These are phyloP conservation scores for Claviceps capensis DNA, from an alignment of 2,329 filamentous ascomycete genomes.

Conservation along the genomic window DNA sequence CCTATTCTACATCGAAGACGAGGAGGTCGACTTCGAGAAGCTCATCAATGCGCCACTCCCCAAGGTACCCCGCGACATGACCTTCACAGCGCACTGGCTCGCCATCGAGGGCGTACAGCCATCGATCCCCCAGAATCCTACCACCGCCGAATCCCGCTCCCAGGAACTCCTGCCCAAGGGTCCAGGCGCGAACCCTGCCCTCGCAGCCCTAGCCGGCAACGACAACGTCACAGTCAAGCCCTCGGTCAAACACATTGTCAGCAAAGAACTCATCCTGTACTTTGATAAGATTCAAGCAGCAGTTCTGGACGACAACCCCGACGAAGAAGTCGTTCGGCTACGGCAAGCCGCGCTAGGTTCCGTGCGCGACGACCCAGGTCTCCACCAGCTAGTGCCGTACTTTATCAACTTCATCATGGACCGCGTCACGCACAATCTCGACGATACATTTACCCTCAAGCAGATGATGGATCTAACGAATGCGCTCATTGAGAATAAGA, in stretches of 20 bases:
- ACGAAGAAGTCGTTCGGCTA: constrained; percentile 58
- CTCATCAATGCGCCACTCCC: constrained; percentile 91
- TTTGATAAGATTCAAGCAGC: constrained; percentile 91
- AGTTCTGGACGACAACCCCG: constrained; percentile 74
- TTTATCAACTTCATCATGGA: constrained; percentile 93
- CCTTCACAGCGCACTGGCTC: constrained; percentile 87
- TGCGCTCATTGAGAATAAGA: constrained; percentile 70
- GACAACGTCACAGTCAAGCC: constrained; percentile 79
- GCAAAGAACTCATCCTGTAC: constrained; percentile 90
- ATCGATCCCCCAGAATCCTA: constrained; percentile 91
- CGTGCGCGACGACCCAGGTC: constrained; percentile 74
- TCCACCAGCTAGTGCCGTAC: constrained; percentile 92
- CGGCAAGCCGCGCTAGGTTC: constrained; percentile 76
- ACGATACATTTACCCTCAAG: constrained; percentile 75
- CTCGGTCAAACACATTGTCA: constrained; percentile 87
- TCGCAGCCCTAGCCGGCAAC: constrained; percentile 68
- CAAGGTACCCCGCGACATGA: constrained; percentile 85
- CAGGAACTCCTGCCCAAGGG: constrained; percentile 85
- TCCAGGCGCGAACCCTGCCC: constrained; percentile 69
- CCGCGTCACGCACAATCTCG: constrained; percentile 86
- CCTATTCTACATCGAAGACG: constrained; percentile 93
- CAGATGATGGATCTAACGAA: constrained; percentile 88
- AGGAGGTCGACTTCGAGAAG: constrained; percentile 98
- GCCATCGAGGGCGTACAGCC: constrained; percentile 96
- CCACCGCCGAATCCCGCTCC: constrained; percentile 65